A percentile compares a stretch with the other conserved stretches of the same genome.
phyloP scores from a whole-genome alignment of 2,329 filamentous ascomycete species.

The Sordariomycetes sp. region DNA sequence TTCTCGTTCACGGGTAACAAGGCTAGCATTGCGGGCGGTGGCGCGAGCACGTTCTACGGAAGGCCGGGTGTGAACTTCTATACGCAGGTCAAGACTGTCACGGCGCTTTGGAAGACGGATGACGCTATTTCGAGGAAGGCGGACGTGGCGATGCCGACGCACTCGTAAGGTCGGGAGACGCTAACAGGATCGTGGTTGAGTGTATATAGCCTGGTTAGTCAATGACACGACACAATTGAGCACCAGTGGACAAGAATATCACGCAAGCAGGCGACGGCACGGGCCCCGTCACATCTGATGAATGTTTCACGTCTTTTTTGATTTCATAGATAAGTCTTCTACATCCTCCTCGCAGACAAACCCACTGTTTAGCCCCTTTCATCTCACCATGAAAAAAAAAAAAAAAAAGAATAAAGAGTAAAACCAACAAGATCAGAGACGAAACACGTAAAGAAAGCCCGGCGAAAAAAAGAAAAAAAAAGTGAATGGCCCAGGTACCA shows the following conservation, averaged over 20 bases:
- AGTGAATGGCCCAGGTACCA: too few relatives aligned
- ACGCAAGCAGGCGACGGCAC: neutral
- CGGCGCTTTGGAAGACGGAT: constrained; percentile 56
- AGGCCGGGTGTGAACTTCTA: constrained; percentile 88
- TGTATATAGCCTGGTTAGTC: neutral
- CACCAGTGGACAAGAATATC: too few relatives aligned
- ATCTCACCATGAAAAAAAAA: too few relatives aligned
- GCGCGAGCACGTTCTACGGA: constrained; percentile 90
- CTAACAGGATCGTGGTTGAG: neutral
- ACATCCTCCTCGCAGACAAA: neutral
- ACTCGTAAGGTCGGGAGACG: constrained; percentile 1
- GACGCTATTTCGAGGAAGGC: constrained; percentile 68
- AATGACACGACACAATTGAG: neutral
- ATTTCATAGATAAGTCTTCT: neutral
- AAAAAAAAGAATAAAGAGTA: too few relatives aligned
- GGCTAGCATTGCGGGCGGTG: constrained; percentile 83
- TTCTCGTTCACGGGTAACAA: constrained; percentile 69
- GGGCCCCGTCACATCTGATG: too few relatives aligned
- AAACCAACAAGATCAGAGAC: too few relatives aligned
- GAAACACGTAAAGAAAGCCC: too few relatives aligned
- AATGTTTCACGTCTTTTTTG: too few relatives aligned
- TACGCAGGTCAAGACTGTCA: constrained; percentile 96
- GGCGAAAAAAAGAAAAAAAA: too few relatives aligned
- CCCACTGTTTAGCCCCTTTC: too few relatives aligned
- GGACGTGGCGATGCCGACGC: constrained; percentile 70